Conservation (phyloP, 257 asterid genomes). For the Thymus quinquecostatus region DNA sequence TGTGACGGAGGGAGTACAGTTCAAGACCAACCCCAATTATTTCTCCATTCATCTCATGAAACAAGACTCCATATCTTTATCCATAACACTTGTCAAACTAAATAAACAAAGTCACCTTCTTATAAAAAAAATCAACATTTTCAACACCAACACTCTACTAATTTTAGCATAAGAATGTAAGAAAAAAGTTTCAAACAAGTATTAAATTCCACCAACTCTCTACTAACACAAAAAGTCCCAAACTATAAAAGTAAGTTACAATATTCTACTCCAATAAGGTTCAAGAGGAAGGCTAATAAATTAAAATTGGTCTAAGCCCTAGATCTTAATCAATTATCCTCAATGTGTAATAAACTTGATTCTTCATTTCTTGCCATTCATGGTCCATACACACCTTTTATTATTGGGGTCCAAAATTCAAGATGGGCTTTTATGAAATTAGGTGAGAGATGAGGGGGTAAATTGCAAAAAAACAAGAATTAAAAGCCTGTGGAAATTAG, state of each 20-base stretch:
- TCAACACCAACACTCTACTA: neutral
- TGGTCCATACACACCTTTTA: constrained; percentile 10
- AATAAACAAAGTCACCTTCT: too few relatives aligned
- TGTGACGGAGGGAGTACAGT: too few relatives aligned
- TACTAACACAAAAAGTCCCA: neutral
- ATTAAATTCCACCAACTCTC: constrained; percentile 17
- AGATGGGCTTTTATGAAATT: constrained; percentile 20
- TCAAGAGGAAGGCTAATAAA: neutral
- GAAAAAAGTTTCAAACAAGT: neutral
- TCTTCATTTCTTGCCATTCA: neutral
- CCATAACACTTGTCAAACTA: too few relatives aligned
- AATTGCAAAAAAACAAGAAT: constrained; percentile 21
- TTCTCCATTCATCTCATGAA: too few relatives aligned
- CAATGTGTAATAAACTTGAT: neutral
- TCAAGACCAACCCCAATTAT: too few relatives aligned
- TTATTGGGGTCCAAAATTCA: neutral
- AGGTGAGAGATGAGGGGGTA: constrained; percentile 1
- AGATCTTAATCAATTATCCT: neutral
- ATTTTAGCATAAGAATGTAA: neutral
- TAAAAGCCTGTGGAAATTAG: constrained; percentile 28
- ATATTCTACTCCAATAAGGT: neutral
- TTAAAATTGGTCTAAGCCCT: neutral
- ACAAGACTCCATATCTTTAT: too few relatives aligned
- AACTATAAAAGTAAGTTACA: neutral
- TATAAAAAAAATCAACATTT: too few relatives aligned